phyloP scores from a whole-genome alignment of 1,284 basidiomycete species.

The Spongiforma sp. region DNA sequence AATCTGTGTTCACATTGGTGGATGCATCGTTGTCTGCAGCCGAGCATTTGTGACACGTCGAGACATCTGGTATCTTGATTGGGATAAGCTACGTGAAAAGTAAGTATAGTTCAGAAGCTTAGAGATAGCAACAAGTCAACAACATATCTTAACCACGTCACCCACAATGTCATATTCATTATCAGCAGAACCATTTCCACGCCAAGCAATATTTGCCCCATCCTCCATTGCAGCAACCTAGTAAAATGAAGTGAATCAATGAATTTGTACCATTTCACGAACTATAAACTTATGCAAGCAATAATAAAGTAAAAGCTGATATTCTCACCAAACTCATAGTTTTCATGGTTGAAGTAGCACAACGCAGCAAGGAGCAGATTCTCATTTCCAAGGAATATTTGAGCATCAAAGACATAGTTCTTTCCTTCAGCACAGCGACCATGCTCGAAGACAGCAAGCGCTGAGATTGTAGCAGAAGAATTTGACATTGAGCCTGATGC shows the following conservation, averaged over 20 bases:
- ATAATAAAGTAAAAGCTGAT: not conserved
- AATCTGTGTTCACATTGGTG: no score
- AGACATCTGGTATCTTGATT: not conserved
- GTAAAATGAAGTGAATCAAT: not conserved
- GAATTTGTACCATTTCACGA: not conserved
- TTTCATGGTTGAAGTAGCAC: not conserved
- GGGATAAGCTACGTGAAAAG: not conserved
- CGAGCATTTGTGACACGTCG: not conserved
- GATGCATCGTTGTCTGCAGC: no score
- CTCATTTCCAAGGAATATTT: not conserved
- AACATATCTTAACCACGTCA: not conserved
- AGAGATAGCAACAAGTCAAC: not conserved
- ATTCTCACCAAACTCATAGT: not conserved
- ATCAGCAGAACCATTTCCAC: not conserved
- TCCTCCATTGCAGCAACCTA: not conserved
- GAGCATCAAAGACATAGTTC: not conserved
- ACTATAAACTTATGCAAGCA: not conserved
- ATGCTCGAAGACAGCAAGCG: not conserved
- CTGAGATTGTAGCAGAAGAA: no score
- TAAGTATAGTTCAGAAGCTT: not conserved
- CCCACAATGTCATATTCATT: not conserved
- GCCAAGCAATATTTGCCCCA: not conserved
- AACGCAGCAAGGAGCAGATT: not conserved
- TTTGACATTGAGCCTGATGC: no score
- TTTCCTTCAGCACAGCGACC: not conserved